Evolutionary conservation across 108 stramenopile species (phyloP).

Genomic region (Cyclotella sp.): DNA sequence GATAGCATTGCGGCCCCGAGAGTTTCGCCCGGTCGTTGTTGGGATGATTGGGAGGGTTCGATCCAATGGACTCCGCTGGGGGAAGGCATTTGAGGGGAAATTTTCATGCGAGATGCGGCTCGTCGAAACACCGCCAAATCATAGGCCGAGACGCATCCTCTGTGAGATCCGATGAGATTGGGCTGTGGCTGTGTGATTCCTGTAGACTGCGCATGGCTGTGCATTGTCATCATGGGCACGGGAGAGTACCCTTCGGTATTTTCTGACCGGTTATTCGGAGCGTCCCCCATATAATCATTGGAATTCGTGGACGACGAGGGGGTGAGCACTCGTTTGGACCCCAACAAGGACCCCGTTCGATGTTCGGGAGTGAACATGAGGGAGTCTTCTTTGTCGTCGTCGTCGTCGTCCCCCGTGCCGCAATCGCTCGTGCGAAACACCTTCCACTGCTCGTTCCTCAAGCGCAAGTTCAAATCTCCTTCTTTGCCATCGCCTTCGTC

Average conservation of each 20-base stretch:
- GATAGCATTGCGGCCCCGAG: conserved; percentile 33
- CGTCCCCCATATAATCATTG: too few species aligned
- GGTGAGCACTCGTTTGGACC: too few species aligned
- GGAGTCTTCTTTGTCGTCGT: background rate
- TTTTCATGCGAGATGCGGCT: conserved; percentile 35
- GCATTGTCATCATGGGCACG: background rate
- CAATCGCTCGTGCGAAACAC: conserved; percentile 23
- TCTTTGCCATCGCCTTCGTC: conserved; percentile 49
- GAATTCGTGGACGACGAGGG: too few species aligned
- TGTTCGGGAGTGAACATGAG: background rate
- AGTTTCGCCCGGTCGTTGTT: conserved; percentile 26
- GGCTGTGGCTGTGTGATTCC: conserved; percentile 1
- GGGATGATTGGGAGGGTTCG: background rate
- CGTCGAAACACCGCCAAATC: conserved; percentile 28
- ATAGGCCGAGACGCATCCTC: conserved; percentile 32
- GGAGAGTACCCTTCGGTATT: too few species aligned
- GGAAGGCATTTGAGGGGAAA: background rate
- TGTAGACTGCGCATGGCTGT: background rate
- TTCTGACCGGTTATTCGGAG: too few species aligned
- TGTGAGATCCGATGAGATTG: conserved; percentile 18
- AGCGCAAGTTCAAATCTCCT: conserved; percentile 32
- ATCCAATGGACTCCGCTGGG: background rate
- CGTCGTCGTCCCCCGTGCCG: conserved; percentile 1
- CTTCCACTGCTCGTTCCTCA: conserved; percentile 48
- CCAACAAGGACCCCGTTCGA: too few species aligned